Evolutionary conservation across 164 flowering plant species (phyloP), one percentile per base, ranked within the genome.

Genomic region (Annona cherimola): DNA sequence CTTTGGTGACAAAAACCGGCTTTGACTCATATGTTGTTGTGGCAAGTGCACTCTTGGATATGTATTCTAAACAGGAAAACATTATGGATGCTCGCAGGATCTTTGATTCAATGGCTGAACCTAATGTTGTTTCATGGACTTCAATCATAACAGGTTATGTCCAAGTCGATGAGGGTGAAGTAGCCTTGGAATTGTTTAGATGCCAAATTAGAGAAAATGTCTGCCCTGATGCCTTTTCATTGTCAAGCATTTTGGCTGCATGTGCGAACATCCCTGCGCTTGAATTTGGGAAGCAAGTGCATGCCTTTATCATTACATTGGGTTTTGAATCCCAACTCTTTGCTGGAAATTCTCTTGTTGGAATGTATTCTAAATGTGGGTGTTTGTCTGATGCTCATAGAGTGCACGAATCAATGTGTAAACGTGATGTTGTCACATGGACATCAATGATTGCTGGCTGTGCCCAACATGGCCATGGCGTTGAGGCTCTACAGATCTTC

Each of bases 291-390:
- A 72, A 35, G 67, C 81, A 75, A 57, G n/a, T 76, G 8, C 78
- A 76, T 50, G 70, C 45, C 42, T 39, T 7, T 2, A 71, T 64
- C 11, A 44, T 75, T 61, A 79, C 75, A 64, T 12, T 43, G 9
- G 72, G 73, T 14, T 66, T 68, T 19, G 20, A 42, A 20, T 45
- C 12, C 42, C 69, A 70, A 39, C 40, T 66, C 39, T 71, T 54
- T 79, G 76, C 73, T 7, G 61, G 70, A 5, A 79, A 75, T 73
- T 68, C 78, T 3, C 45, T 73, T 11, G 59, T 79, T 18, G 71
- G 67, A 3, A 61, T 79, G 78, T 79, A 75, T 4, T 61, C 66
- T 1, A 76, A 69, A 61, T 75, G 81, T 69, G 78, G 76, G 67
- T 61, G 66, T 40, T 40, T 75, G 59, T 19, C 42, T 0, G 74